Evolutionary conservation across 148 eudicot species (phyloP), one percentile per base, ranked within the genome.

Genomic region (Nyssa sinensis): DNA sequence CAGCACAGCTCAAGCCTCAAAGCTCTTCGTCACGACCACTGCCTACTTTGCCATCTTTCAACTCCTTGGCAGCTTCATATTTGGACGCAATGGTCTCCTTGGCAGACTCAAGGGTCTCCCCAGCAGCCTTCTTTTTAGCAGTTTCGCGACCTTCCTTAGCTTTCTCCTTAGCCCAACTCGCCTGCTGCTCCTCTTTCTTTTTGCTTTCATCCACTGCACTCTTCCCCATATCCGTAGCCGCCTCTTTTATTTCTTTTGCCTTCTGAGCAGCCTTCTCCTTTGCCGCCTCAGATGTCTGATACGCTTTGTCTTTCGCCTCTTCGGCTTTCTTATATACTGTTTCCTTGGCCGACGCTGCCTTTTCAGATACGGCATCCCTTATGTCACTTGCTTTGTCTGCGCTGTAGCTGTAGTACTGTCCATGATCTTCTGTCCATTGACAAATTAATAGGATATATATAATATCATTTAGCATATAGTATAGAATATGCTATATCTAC

Each of bases 81-180:
- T 66, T 77, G 3, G 80, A 64, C 0, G 80, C 64, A 0, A 77
- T 39, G 21, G 64, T 64, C 14, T 78, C 76, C 35, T 72, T 78
- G 0, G 76, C 74, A 0, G 74, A 16, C 71, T 77, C 75, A 34
- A 61, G 37, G 1, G 73, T 74, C 44, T 69, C 74, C 64, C 62
- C n/a, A n/a, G n/a, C 82, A 13, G 75, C 68, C 37, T 62, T 77
- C 19, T 29, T 35, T 25, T 76, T 80, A 5, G 77, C 79, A 10
- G 69, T 31, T 25, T 76, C 77, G 16, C 61, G 72, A 19, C 74
- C 80, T 23, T 76, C 70, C 65, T 68, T 76, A 0, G 79, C 73
- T 30, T 75, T 71, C 67, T 80, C 75, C 47, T 72, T 78, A 7
- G 77, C 77, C 81, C 77, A 74, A 4, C 37, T 41, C 64, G 51